Conservation (phyloP, 768 basidiomycete species). For the Russula sp. region DNA sequence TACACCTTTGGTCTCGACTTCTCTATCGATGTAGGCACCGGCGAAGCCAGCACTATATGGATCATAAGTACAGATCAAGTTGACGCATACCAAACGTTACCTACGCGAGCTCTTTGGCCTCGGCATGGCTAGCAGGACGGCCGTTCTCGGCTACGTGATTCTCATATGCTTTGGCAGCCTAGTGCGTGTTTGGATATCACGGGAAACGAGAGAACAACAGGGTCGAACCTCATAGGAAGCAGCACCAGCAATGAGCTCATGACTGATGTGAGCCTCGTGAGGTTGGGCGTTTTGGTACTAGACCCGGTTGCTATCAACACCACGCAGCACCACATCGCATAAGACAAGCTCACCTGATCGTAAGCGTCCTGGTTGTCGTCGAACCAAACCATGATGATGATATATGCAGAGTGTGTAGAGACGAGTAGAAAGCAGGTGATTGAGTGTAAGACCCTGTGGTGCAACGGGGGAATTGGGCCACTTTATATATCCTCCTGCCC, state of each 20-base stretch:
- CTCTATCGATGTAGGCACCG: slow-evolving; percentile 51
- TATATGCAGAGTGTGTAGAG: not conserved
- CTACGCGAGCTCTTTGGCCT: slow-evolving; percentile 56
- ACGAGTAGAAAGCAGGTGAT: not conserved
- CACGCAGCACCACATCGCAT: not conserved
- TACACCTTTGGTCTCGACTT: slow-evolving; percentile 55
- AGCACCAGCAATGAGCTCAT: slow-evolving; percentile 66
- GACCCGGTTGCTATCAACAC: not conserved
- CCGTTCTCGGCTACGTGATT: slow-evolving; percentile 52
- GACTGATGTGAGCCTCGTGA: slow-evolving; percentile 53
- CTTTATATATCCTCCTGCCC: too few species aligned
- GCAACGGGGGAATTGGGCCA: not conserved
- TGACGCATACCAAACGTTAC: not conserved
- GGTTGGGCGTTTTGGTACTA: slow-evolving; percentile 30
- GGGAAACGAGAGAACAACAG: not conserved
- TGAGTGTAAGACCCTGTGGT: not conserved
- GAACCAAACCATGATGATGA: slow-evolving; percentile 15
- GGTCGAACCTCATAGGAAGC: slow-evolving; percentile 55
- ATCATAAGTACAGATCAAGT: slow-evolving; percentile 9
- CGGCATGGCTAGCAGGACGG: slow-evolving; percentile 46
- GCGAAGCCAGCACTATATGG: slow-evolving; percentile 48
- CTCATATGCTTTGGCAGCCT: slow-evolving; percentile 64
- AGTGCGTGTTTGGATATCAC: not conserved
- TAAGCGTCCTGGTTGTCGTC: not conserved
- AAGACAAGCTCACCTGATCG: not conserved